Evolutionary conservation across 768 basidiomycete genomes (phyloP).

Genomic region (Pleurotus ostreatus): DNA sequence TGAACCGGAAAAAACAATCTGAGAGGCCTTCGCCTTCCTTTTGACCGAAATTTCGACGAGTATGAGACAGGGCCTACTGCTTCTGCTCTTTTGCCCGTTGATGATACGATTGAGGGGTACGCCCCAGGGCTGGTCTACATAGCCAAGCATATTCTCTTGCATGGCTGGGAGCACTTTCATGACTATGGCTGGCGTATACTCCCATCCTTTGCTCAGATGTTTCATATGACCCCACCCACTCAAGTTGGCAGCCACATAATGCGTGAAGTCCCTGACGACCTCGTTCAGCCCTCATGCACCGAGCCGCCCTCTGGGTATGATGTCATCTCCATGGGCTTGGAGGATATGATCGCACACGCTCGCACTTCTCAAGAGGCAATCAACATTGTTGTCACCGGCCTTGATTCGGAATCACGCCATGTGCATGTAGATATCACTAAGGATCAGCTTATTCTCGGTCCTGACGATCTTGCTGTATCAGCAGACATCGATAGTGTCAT

Average conservation of each 20-base stretch:
- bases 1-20: neutral
- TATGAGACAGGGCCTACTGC: constrained; percentile 12
- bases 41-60: constrained; percentile 9
- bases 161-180: constrained; percentile 11
- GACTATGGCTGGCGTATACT: constrained; percentile 14
- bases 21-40: neutral
- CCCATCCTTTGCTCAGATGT: constrained; percentile 9
- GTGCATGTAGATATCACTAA: constrained; percentile 8
- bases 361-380: neutral
- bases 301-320: neutral
- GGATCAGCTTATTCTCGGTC: constrained; percentile 2
- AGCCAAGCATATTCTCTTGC: constrained; percentile 9
- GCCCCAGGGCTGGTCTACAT: constrained; percentile 10
- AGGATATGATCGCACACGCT: constrained; percentile 9
- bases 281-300: neutral
- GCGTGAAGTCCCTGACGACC: neutral
- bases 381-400: constrained; percentile 12
- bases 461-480: neutral
- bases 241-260: constrained; percentile 12
- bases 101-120: neutral
- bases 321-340: constrained; percentile 9
- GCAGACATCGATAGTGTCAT: constrained; percentile 15
- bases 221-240: constrained; percentile 1
- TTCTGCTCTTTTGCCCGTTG: constrained; percentile 8
- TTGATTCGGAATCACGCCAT: neutral